phyloP scores from a whole-genome alignment of 768 basidiomycete genomes.

The Tubosaeta brunneosetosa region DNA sequence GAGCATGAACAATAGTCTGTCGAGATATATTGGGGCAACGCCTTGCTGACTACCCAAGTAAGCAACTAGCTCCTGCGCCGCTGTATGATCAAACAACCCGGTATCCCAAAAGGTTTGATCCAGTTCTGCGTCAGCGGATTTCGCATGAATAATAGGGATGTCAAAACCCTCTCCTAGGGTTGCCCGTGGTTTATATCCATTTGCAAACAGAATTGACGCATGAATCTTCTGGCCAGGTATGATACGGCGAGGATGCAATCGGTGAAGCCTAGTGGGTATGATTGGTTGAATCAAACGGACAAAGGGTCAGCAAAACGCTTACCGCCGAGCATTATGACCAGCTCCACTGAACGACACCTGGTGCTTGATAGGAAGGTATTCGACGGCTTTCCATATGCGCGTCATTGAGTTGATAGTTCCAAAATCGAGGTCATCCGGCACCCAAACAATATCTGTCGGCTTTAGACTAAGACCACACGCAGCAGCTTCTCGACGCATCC shows the following conservation, averaged over 20 bases:
- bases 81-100: conserved; percentile 17
- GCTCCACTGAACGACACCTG: conserved; percentile 20
- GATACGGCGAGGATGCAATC: conserved; percentile 21
- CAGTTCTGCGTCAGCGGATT: conserved; percentile 1
- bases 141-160: conserved; percentile 8
- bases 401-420: conserved; percentile 22
- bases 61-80: conserved; percentile 9
- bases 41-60: conserved; percentile 12
- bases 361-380: conserved; percentile 23
- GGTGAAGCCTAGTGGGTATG: conserved; percentile 9
- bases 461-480: no score
- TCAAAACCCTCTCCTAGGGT: conserved; percentile 23
- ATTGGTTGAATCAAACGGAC: not conserved
- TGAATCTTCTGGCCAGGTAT: not conserved
- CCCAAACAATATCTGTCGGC: conserved; percentile 1
- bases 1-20: no score
- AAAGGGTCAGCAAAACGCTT: not conserved
- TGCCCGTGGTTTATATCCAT: conserved; percentile 16
- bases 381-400: conserved; percentile 10
- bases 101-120: conserved; percentile 17
- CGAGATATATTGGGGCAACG: not conserved
- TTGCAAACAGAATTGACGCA: conserved; percentile 21
- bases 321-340: conserved; percentile 17
- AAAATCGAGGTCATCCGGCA: conserved; percentile 23
- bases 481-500: no score